Evolutionary conservation across 176 grass and related monocot genomes (phyloP).

Genomic region (Eremochloa ophiuroides): DNA sequence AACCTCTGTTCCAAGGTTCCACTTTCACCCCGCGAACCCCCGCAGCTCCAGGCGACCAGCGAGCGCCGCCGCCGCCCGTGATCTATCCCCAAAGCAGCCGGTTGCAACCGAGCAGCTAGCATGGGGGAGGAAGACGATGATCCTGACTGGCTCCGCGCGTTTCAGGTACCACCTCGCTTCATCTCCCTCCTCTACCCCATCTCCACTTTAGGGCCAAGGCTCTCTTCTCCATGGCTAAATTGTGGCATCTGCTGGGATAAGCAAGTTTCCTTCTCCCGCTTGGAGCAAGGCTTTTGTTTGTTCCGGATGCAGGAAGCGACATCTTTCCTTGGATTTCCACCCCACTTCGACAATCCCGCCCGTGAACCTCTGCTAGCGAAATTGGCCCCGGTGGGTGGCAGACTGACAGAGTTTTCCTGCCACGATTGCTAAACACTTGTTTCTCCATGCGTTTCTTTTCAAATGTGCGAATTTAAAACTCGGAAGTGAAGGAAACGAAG

Average conservation of each 20-base stretch:
- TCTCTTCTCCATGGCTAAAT: background rate
- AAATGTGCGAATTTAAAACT: background rate
- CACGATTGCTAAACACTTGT: background rate
- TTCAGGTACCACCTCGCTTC: constrained; percentile 32
- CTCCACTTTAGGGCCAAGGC: background rate
- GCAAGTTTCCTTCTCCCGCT: background rate
- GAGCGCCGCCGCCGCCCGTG: background rate
- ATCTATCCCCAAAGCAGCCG: background rate
- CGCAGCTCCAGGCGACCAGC: background rate
- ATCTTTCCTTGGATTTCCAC: background rate
- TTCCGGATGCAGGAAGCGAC: background rate
- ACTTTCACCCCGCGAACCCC: background rate
- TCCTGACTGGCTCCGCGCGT: constrained; percentile 42
- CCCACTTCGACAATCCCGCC: background rate
- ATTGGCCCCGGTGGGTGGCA: background rate
- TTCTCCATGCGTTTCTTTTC: background rate
- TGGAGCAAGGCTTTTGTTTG: background rate
- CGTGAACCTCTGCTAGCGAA: background rate
- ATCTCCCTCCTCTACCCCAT: background rate
- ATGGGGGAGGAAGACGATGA: constrained; percentile 40
- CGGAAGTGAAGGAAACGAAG: background rate
- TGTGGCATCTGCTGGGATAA: background rate
- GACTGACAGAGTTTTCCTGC: background rate
- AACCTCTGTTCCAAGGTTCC: no score
- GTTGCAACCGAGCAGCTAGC: background rate